These are phyloP conservation scores for Plenodomus lindquistii DNA, from an alignment of 2,329 filamentous ascomycete species.

Conservation along the genomic window DNA sequence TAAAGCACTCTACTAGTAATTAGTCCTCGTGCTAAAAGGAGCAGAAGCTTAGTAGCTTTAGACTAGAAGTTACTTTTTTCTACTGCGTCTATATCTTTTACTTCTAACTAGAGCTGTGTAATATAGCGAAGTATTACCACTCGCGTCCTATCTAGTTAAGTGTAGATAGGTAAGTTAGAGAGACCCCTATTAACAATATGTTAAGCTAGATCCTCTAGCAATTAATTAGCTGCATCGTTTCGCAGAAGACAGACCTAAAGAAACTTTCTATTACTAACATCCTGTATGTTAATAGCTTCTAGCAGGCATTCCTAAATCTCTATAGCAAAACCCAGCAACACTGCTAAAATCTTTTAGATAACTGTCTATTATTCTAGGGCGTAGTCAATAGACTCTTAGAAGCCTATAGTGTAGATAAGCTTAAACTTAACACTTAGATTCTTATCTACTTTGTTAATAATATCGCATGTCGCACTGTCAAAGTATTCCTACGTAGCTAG, in stretches of 20 bases:
- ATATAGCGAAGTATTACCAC: slow-evolving; percentile 53
- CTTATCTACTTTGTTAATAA: slow-evolving; percentile 69
- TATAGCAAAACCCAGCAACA: slow-evolving; percentile 45
- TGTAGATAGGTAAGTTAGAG: slow-evolving; percentile 49
- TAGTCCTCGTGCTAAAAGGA: slow-evolving; percentile 60
- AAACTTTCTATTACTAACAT: slow-evolving; percentile 44
- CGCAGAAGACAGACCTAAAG: slow-evolving; percentile 56
- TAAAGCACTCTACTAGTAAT: slow-evolving; percentile 59
- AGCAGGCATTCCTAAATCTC: slow-evolving; percentile 40
- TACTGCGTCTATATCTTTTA: slow-evolving; percentile 29
- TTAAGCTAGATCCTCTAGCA: slow-evolving; percentile 29
- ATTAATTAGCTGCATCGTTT: slow-evolving; percentile 36
- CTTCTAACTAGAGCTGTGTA: slow-evolving; percentile 35
- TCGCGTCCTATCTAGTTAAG: slow-evolving; percentile 37
- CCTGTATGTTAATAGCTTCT: slow-evolving; percentile 50
- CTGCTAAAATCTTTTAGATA: slow-evolving; percentile 57
- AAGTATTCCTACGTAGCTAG: slow-evolving; percentile 53
- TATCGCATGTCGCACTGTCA: slow-evolving; percentile 53
- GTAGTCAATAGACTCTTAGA: slow-evolving; percentile 55
- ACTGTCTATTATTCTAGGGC: slow-evolving; percentile 61
- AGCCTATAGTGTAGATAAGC: slow-evolving; percentile 65
- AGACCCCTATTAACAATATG: slow-evolving; percentile 53
- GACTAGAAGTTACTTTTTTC: slow-evolving; percentile 44
- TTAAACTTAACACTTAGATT: slow-evolving; percentile 65
- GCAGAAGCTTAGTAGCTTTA: slow-evolving; percentile 31